A percentile compares a stretch with the other conserved stretches of the same genome.
phyloP scores from a whole-genome alignment of 2,329 filamentous ascomycete genomes.

The Aspergillus sp. region DNA sequence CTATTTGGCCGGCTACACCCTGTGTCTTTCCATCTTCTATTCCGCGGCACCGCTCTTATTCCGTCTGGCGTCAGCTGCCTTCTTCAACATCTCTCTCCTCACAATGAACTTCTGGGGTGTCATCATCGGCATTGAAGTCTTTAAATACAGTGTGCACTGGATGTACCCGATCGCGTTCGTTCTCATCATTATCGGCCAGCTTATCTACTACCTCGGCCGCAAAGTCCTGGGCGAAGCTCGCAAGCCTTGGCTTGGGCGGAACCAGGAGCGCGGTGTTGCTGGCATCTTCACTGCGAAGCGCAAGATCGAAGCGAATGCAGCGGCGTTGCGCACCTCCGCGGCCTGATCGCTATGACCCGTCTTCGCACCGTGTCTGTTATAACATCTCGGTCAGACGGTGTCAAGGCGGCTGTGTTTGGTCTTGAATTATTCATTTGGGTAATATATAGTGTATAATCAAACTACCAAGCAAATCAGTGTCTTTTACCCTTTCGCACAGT shows the following conservation, averaged over 20 bases:
- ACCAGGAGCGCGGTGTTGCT: constrained; percentile 77
- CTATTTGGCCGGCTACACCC: constrained; percentile 86
- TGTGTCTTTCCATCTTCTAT: constrained; percentile 83
- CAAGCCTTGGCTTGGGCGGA: constrained; percentile 60
- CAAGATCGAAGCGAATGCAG: constrained; percentile 52
- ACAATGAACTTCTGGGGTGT: constrained; percentile 98
- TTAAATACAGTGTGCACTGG: constrained; percentile 76
- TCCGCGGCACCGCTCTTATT: constrained; percentile 81
- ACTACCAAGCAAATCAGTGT: not conserved
- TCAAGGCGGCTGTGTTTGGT: not conserved
- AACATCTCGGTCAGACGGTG: not conserved
- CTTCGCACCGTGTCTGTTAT: not conserved
- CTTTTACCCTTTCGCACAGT: not conserved
- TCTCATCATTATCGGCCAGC: constrained; percentile 79
- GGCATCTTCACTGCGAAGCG: constrained; percentile 84
- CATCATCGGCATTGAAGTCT: constrained; percentile 85
- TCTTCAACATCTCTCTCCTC: constrained; percentile 93
- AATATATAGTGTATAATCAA: not conserved
- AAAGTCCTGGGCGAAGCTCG: constrained; percentile 75
- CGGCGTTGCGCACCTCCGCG: not conserved
- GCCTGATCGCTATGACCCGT: not conserved
- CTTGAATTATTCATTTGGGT: not conserved
- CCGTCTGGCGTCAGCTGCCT: constrained; percentile 85
- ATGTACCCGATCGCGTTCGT: constrained; percentile 96
- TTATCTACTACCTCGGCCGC: constrained; percentile 84